Evolutionary conservation across 495 filamentous ascomycete species (phyloP), one percentile per base, ranked within the genome.

Genomic region (Hyaloscypha finlandica): DNA sequence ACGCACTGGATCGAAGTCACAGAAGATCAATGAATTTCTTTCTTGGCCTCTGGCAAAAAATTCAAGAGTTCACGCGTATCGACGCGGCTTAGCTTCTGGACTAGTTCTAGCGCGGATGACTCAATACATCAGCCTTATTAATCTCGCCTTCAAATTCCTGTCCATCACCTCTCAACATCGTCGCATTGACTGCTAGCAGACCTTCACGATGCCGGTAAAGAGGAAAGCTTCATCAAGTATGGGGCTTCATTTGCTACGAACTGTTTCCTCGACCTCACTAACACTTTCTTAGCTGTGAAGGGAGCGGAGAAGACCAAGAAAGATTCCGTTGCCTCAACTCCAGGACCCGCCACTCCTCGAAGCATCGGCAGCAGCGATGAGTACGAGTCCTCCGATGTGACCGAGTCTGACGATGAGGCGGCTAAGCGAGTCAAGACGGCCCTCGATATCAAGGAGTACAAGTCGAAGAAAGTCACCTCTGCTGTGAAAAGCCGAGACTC

Each of bases 151-250:
- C 57, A 53, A 35, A 30, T 55, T 33, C 32, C 33, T 61, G 35
- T n/a, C 25, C 37, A 32, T 61, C 48, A 55, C 58, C 37, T 12
- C 12, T 14, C 45, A 56, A 51, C 58, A 32, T 45, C 59, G 37
- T 39, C 32, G 65, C 56, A 61, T 25, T 54, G 64, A 65, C 67
- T 68, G 56, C 64, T 59, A 48, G 66, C 56, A 61, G 61, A 55
- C 56, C 32, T 16, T 58, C 58, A 77, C 69, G 62, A 93, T 94
- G 91, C 88, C 90, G 55, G 81, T 84, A 8, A 95, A 95, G 80
- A 86, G 92, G 76, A 94, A 95, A 80, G 91, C 91, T 59, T 76
- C 85, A 67, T 80, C 86, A 51, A 84, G 82, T 79, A 76, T 75
- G 74, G 39, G 66, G 66, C 63, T 61, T 74, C 64, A 39, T 45